These are phyloP conservation scores for Sideroxylon spinosum DNA, from an alignment of 179 eudicot species.

Conservation along the genomic window DNA sequence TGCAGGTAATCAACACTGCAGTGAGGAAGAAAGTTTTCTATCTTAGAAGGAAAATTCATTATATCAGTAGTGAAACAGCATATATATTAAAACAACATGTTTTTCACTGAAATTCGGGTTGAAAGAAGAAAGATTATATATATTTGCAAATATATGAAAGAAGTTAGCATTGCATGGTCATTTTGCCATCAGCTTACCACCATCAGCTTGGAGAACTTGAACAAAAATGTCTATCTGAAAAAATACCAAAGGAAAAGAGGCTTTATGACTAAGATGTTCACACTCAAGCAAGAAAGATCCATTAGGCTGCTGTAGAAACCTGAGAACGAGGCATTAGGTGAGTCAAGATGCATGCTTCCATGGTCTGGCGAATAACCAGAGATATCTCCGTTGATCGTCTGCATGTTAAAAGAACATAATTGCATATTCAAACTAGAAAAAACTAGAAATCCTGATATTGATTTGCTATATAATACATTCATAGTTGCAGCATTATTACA, in stretches of 20 bases:
- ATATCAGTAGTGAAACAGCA: neutral
- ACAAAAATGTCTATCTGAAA: constrained; percentile 91
- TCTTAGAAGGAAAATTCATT: neutral
- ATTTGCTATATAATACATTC: neutral
- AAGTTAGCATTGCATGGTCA: neutral
- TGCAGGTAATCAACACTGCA: constrained; percentile 21
- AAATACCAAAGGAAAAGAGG: constrained; percentile 6
- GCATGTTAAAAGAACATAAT: constrained; percentile 19
- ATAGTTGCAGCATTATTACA: neutral
- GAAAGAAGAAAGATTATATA: neutral
- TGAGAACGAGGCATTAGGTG: constrained; percentile 86
- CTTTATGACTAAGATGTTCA: constrained; percentile 1
- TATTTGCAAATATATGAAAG: constrained; percentile 2
- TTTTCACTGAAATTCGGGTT: neutral
- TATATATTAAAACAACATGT: neutral
- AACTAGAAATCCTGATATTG: neutral
- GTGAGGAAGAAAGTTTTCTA: neutral
- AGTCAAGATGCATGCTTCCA: constrained; percentile 92
- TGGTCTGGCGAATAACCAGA: constrained; percentile 88
- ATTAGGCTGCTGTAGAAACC: constrained; percentile 33
- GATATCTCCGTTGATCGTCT: constrained; percentile 97
- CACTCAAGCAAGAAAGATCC: neutral
- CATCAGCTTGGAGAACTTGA: constrained; percentile 99
- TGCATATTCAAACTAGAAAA: neutral
- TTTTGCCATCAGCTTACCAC: constrained; percentile 43